Evolutionary conservation across 257 asterid species (phyloP), one percentile per base, ranked within the genome.

Genomic region (Salvia rosmarinus): DNA sequence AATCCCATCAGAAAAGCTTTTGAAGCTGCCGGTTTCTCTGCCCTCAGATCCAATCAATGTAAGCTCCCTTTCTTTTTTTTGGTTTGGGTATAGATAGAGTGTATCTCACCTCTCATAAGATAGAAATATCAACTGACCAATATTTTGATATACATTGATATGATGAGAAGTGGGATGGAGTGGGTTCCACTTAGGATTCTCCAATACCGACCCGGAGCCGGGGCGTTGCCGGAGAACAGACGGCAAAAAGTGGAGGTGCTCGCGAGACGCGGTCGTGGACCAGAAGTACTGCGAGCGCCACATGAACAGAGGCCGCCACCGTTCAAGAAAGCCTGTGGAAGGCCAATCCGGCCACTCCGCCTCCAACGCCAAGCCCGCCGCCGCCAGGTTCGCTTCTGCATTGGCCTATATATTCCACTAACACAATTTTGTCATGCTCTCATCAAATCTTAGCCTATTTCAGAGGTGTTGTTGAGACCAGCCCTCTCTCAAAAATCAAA

Each of bases 281-380:
- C 95, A 91, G 81, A 95, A 95, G 54, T 95, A 91, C 73, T 95
- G 99, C 68, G 99, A 95, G 78, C 92, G 99, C 64, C 99, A 95
- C 64, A 88, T 95, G 88, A 95, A 95, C 81, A 77, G 99, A 75
- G 98, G 99, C 82, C 99, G 99, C 77, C 99, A 91, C 67, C 98
- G 99, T 91, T 95, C 99, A 95, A 95, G 99, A 95, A 95, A 95
- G 99, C 99, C 95, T 88, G 99, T 95, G 99, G 99, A 95, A 95
- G 84, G 84, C 61, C 96, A 85, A 74, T 12, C 95, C 19, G 87
- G 85, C 85, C 83, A 79, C 1, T 25, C 30, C 30, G 30, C 30
- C 3, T 25, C 30, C 3, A 25, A 25, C 30, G 30, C 30, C 30
- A 82, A 69, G 66, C 66, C 74, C 77, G 65, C 76, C 56, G 9